phyloP scores from a whole-genome alignment of 78 protist species.

The Corallochytrium limacisporum region DNA sequence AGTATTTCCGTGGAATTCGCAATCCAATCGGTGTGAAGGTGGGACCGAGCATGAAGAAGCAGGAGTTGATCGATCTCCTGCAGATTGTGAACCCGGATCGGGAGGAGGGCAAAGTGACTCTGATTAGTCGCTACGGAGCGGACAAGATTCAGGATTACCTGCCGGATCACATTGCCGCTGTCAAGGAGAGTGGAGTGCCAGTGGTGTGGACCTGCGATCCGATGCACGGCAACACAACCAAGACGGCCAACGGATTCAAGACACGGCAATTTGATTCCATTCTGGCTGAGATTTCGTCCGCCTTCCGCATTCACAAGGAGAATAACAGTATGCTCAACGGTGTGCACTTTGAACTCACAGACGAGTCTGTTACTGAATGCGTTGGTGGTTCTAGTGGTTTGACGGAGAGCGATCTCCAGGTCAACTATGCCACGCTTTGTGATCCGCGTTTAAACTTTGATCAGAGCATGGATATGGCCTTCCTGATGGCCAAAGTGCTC shows the following conservation, averaged over 20 bases:
- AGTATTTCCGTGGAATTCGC: slow-evolving; percentile 49
- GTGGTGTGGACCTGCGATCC: slow-evolving; percentile 38
- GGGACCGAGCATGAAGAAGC: slow-evolving; percentile 38
- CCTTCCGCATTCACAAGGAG: slow-evolving; percentile 17
- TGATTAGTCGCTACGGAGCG: slow-evolving; percentile 37
- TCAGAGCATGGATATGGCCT: slow-evolving; percentile 43
- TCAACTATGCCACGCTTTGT: slow-evolving; percentile 30
- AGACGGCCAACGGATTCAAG: neutral
- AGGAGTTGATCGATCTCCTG: slow-evolving; percentile 26
- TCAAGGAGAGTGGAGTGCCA: neutral
- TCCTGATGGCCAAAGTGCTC: slow-evolving; percentile 23
- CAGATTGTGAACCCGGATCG: slow-evolving; percentile 18
- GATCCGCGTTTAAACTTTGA: slow-evolving; percentile 54
- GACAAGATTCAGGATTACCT: neutral
- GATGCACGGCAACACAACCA: slow-evolving; percentile 41
- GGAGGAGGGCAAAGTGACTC: slow-evolving; percentile 22
- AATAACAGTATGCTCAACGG: slow-evolving; percentile 4
- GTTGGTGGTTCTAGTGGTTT: slow-evolving; percentile 28
- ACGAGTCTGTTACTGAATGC: slow-evolving; percentile 49
- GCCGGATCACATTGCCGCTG: slow-evolving; percentile 19
- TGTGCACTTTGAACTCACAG: slow-evolving; percentile 41
- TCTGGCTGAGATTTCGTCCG: slow-evolving; percentile 1
- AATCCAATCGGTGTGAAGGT: slow-evolving; percentile 56
- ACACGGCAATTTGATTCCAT: slow-evolving; percentile 18
- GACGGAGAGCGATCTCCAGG: slow-evolving; percentile 5